A percentile compares a stretch with the other conserved stretches of the same genome.
Evolutionary conservation across 2,329 filamentous ascomycete genomes (phyloP).

Genomic region (Madurella mycetomatis): DNA sequence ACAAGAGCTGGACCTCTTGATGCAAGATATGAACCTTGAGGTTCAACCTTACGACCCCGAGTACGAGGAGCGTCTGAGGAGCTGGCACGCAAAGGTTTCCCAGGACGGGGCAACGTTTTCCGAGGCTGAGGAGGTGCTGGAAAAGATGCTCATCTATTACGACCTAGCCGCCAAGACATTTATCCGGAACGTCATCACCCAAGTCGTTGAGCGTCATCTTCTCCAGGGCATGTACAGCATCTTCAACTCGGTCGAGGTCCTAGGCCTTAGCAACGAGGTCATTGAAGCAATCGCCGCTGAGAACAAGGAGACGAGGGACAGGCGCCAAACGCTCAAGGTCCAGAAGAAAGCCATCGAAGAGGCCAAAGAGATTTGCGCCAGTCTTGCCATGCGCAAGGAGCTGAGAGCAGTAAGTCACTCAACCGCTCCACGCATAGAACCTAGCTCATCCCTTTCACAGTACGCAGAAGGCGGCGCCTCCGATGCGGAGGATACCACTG

Average conservation of each 20-base stretch:
- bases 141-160: constrained; percentile 55
- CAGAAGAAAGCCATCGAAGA: constrained; percentile 50
- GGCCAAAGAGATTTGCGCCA: constrained; percentile 45
- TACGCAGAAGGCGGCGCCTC: constrained; percentile 28
- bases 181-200: constrained; percentile 49
- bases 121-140: constrained; percentile 49
- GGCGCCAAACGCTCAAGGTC: constrained; percentile 43
- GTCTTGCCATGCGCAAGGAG: constrained; percentile 50
- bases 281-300: constrained; percentile 50
- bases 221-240: constrained; percentile 48
- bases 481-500: constrained; percentile 26
- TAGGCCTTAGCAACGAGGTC: constrained; percentile 41
- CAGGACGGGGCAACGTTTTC: constrained; percentile 44
- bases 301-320: constrained; percentile 49
- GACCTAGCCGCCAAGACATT: constrained; percentile 50
- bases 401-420: constrained; percentile 32
- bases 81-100: constrained; percentile 41
- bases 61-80: constrained; percentile 47
- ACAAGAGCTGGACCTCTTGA: constrained; percentile 42
- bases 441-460: constrained; percentile 14
- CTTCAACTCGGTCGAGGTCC: constrained; percentile 49
- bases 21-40: constrained; percentile 49
- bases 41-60: constrained; percentile 51
- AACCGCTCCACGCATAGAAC: not conserved
- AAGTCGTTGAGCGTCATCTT: constrained; percentile 48